phyloP scores from a whole-genome alignment of 768 basidiomycete species.

The Termitomyces sp. region DNA sequence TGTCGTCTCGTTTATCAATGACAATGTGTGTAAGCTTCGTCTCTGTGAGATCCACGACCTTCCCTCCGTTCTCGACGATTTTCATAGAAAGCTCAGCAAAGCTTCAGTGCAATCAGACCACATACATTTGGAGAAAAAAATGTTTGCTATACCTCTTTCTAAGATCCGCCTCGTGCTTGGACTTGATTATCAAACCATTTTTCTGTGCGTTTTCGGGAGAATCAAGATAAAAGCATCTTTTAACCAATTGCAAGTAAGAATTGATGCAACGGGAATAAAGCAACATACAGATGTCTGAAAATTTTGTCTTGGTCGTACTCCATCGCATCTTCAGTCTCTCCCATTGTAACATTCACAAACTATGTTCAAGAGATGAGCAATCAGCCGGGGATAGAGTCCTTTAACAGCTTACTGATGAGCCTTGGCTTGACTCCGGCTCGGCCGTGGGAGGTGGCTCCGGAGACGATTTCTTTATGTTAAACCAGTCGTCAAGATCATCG shows the following conservation, averaged over 20 bases:
- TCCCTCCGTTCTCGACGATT: constrained; percentile 71
- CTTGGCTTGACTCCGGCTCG: neutral
- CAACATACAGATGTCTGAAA: constrained; percentile 75
- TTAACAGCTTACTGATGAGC: constrained; percentile 8
- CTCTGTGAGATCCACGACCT: constrained; percentile 61
- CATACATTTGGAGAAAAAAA: neutral
- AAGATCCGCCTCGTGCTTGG: constrained; percentile 49
- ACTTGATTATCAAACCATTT: constrained; percentile 56
- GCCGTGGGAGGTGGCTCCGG: constrained; percentile 3
- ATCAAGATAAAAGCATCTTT: constrained; percentile 87
- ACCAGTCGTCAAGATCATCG: constrained; percentile 35
- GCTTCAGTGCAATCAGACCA: constrained; percentile 30
- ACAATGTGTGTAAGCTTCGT: constrained; percentile 84
- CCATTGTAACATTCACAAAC: constrained; percentile 53
- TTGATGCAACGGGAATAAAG: neutral
- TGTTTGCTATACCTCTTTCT: constrained; percentile 39
- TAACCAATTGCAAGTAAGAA: neutral
- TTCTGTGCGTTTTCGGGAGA: constrained; percentile 64
- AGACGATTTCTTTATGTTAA: constrained; percentile 24
- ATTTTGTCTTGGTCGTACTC: constrained; percentile 77
- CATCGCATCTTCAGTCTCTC: constrained; percentile 60
- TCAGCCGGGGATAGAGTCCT: neutral
- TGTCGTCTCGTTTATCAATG: constrained; percentile 76
- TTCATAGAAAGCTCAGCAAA: constrained; percentile 45
- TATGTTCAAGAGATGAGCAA: neutral